Evolutionary conservation across 805 yeast species (phyloP).

Genomic region (Ogataea ganodermae): DNA sequence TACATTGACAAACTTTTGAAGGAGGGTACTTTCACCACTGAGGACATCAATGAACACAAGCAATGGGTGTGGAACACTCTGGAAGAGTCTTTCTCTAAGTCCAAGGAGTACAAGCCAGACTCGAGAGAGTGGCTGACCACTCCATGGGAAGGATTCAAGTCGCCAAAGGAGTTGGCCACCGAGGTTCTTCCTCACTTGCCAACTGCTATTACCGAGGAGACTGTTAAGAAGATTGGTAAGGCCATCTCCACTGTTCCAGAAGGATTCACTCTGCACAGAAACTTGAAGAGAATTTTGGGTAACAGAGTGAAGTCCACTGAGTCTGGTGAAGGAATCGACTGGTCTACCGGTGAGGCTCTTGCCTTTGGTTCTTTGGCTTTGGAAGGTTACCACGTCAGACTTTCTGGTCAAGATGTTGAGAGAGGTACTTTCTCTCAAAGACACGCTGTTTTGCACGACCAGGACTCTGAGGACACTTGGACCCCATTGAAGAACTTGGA

Average conservation of each 20-base stretch:
- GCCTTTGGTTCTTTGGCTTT: conserved; percentile 90
- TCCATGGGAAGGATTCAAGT: conserved; percentile 98
- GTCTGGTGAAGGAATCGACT: conserved; percentile 91
- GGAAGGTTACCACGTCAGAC: conserved; percentile 96
- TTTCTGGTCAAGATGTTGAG: conserved; percentile 99
- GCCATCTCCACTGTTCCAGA: conserved; percentile 83
- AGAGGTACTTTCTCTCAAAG: conserved; percentile 99
- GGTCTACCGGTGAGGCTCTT: conserved; percentile 99
- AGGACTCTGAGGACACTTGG: conserved; percentile 76
- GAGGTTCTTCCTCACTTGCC: conserved; percentile 96
- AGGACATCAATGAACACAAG: conserved; percentile 93
- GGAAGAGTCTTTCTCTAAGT: conserved; percentile 85
- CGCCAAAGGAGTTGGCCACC: conserved; percentile 94
- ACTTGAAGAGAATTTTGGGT: conserved; percentile 90
- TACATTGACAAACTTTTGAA: conserved; percentile 76
- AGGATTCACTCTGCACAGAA: conserved; percentile 87
- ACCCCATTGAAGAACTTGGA: conserved; percentile 82
- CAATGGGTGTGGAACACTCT: conserved; percentile 96
- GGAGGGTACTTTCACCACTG: conserved; percentile 87
- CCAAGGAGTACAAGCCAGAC: conserved; percentile 88
- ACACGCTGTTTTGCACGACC: conserved; percentile 98
- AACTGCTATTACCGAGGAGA: conserved; percentile 77
- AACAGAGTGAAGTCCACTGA: conserved; percentile 81
- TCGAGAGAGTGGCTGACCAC: conserved; percentile 97
- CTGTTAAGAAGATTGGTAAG: conserved; percentile 75